Percentiles rank a stretch among this genome's conserved stretches.
phyloP scores from a whole-genome alignment of 345 rosid species.

The Eucalyptus decipiens region DNA sequence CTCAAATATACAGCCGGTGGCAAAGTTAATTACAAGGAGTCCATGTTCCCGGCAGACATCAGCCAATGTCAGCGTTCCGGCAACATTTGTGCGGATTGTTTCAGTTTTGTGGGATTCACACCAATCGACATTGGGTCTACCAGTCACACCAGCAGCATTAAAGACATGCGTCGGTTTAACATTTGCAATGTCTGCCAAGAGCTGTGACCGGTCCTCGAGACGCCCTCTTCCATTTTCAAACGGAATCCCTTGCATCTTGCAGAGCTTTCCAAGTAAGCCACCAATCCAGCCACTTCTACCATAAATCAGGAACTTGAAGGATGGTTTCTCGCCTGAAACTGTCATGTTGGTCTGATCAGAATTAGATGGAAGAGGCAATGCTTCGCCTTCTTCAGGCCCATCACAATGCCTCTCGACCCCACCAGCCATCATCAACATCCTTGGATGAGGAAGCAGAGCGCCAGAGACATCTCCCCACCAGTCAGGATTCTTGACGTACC shows the following conservation, averaged over 20 bases:
- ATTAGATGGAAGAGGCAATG: constrained; percentile 11
- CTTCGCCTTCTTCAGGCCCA: constrained; percentile 44
- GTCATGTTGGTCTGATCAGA: constrained; percentile 49
- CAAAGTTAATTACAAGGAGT: constrained; percentile 71
- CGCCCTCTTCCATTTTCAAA: constrained; percentile 85
- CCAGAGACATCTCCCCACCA: constrained; percentile 98
- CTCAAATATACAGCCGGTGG: constrained; percentile 93
- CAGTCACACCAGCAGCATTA: constrained; percentile 91
- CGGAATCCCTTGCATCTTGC: constrained; percentile 67
- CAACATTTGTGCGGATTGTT: constrained; percentile 78
- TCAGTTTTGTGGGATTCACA: constrained; percentile 88
- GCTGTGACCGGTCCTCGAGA: constrained; percentile 60
- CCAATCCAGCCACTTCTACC: constrained; percentile 95
- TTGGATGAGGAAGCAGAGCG: constrained; percentile 84
- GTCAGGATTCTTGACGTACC: constrained; percentile 79
- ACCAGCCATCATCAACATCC: constrained; percentile 92
- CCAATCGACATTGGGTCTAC: constrained; percentile 96
- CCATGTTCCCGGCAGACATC: constrained; percentile 76
- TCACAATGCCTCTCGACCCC: constrained; percentile 27
- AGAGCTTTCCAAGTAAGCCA: constrained; percentile 67
- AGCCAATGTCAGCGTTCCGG: constrained; percentile 78
- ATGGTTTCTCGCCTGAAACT: constrained; percentile 39
- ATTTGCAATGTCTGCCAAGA: constrained; percentile 52
- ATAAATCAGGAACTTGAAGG: constrained; percentile 68
- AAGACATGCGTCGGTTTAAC: constrained; percentile 81